Base-by-base conservation (phyloP, 2,329 filamentous ascomycete species). In the Beauveria caledonica region DNA sequence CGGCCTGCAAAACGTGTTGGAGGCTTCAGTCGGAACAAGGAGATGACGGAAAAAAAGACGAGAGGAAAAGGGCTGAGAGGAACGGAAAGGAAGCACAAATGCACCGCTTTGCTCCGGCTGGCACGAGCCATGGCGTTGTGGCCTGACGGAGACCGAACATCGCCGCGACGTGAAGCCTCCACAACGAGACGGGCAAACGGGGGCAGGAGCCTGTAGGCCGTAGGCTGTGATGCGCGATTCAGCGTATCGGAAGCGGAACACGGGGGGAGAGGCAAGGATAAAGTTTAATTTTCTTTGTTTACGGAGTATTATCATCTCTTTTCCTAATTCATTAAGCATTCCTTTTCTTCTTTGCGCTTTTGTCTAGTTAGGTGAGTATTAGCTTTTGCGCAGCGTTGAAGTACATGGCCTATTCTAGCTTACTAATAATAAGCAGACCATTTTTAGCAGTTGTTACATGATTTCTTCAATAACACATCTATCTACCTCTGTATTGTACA, bases 91-190 rank as follows among this genome's bases (percentile, higher is more conserved):
- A 50, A 50, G 27, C 27, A 36, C 33, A 33, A 50, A 19, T n/a
- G 48, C 19, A 50, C 48, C 48, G n/a, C 19, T 49, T 50, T 50
- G 17, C 48, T 53, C 50, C 50, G 50, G 50, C 50, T n/a, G 50
- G 50, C 50, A 53, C 50, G 50, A 40, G 50, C 49, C 33, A 39
- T 40, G 11, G 33, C 46, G 23, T 25, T 48, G 51, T 53, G 51
- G 51, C 51, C 51, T 53, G 51, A 53, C 51, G 51, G 51, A 53
- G 51, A 53, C 51, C 51, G 51, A 53, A 53, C 51, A 53, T 53
- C 51, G 51, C 51, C 51, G 51, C 51, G 51, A 53, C 39, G 36
- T 53, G 19, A 27, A 53, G 29, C 23, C 21, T 48, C 51, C 51
- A 53, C 51, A 23, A 33, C 13, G 27, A 17, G 27, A 33, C 48